Conservation (phyloP, 352 stramenopile genomes). For the Thraustochytrium sp. region DNA sequence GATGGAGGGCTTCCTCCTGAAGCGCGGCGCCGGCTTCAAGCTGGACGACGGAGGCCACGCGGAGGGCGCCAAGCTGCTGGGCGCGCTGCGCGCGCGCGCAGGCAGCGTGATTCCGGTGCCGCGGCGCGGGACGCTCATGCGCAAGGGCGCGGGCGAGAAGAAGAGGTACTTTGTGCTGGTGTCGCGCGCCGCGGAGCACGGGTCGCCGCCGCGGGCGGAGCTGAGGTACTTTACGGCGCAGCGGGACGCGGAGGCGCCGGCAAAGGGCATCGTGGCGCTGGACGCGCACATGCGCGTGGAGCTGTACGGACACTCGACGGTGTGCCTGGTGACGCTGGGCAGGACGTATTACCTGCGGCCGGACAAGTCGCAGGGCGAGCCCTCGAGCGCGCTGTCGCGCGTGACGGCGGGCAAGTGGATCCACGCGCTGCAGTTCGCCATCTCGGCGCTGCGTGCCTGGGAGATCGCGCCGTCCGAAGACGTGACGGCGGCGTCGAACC, state of each 20-base stretch:
- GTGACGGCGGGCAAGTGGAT: slow-evolving; percentile 39
- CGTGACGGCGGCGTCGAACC: neutral
- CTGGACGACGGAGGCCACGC: neutral
- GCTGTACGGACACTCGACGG: slow-evolving; percentile 8
- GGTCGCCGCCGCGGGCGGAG: neutral
- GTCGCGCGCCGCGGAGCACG: neutral
- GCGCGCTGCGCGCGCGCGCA: too few species aligned
- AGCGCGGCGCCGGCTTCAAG: slow-evolving; percentile 26
- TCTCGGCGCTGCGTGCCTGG: slow-evolving; percentile 18
- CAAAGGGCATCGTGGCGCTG: neutral
- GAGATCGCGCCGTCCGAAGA: neutral
- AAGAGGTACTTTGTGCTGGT: slow-evolving; percentile 34
- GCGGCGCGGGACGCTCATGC: neutral
- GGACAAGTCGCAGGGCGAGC: slow-evolving; percentile 11
- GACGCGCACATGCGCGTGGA: slow-evolving; percentile 25
- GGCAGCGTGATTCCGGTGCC: neutral
- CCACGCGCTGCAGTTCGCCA: slow-evolving; percentile 12
- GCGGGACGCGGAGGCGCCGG: neutral
- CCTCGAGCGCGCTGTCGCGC: slow-evolving; percentile 10
- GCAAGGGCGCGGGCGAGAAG: slow-evolving; percentile 17
- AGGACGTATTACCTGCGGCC: slow-evolving; percentile 32
- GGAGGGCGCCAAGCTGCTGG: neutral
- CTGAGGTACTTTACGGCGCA: slow-evolving; percentile 17
- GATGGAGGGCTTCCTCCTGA: slow-evolving; percentile 32
- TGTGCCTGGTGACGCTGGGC: slow-evolving; percentile 21